Conservation (phyloP, 2,329 filamentous ascomycete genomes). For the Polychaeton citri region DNA sequence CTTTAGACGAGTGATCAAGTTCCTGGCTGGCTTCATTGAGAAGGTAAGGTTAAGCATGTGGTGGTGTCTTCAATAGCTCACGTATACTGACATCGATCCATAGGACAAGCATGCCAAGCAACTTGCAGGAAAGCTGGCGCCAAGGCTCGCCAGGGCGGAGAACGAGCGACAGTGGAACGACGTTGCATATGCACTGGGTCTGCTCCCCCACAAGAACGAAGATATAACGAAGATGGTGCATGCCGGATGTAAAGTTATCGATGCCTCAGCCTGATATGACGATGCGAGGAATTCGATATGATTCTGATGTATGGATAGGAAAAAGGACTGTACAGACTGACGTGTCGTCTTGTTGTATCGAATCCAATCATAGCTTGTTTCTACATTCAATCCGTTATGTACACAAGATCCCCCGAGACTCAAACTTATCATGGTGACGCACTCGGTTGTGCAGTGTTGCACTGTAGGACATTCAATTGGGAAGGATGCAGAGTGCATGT, state of each 20-base stretch:
- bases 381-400: no score
- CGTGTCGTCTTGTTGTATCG: no score
- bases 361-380: no score
- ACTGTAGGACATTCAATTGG: no score
- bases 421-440: no score
- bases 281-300: conserved; percentile 17
- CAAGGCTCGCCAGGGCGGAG: conserved; percentile 71
- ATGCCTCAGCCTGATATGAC: conserved; percentile 23
- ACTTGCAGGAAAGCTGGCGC: conserved; percentile 81
- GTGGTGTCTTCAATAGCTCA: neutral
- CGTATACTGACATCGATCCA: neutral
- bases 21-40: conserved; percentile 89
- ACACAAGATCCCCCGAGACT: no score
- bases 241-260: conserved; percentile 53
- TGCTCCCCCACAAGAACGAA: conserved; percentile 87
- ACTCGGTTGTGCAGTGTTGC: no score
- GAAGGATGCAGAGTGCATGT: no score
- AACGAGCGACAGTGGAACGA: conserved; percentile 96
- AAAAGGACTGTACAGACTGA: no score
- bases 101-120: conserved; percentile 97
- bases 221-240: conserved; percentile 66
- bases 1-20: conserved; percentile 77
- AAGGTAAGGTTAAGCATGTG: conserved; percentile 50
- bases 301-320: conserved; percentile 8
- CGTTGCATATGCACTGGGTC: conserved; percentile 78